A percentile compares a stretch with the other conserved stretches of the same genome.
phyloP scores from a whole-genome alignment of 169 alveolate genomes.

The Cryptosporidium ryanae region DNA sequence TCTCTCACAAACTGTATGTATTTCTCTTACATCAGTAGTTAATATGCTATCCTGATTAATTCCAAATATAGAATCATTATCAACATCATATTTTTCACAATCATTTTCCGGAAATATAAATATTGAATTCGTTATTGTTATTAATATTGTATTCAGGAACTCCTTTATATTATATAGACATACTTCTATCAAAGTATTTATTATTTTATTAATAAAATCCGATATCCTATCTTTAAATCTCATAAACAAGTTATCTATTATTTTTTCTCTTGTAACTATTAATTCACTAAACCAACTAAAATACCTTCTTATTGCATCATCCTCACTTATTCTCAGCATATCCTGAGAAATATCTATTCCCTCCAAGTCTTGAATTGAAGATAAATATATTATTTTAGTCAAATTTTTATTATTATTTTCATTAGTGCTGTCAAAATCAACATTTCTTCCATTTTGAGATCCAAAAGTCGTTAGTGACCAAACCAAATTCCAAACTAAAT shows the following conservation, averaged over 20 bases:
- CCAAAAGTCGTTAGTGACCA: slow-evolving; percentile 69
- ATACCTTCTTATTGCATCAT: slow-evolving; percentile 45
- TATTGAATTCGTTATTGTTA: slow-evolving; percentile 31
- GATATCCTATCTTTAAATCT: not conserved
- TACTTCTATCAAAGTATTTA: not conserved
- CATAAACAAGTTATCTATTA: not conserved
- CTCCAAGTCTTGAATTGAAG: slow-evolving; percentile 31
- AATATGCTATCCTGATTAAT: slow-evolving; percentile 18
- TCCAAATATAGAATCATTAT: slow-evolving; percentile 26
- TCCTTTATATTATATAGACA: slow-evolving; percentile 23
- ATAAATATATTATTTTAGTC: slow-evolving; percentile 1
- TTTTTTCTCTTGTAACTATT: not conserved
- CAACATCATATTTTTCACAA: slow-evolving; percentile 33
- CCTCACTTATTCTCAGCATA: slow-evolving; percentile 52
- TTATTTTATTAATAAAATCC: slow-evolving; percentile 15
- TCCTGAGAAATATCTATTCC: slow-evolving; percentile 6
- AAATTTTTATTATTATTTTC: not conserved
- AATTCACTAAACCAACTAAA: slow-evolving; percentile 53
- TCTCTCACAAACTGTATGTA: slow-evolving; percentile 23
- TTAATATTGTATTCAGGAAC: slow-evolving; percentile 1
- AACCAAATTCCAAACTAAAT: slow-evolving; percentile 30
- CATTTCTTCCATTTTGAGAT: slow-evolving; percentile 13
- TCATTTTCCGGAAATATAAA: slow-evolving; percentile 31
- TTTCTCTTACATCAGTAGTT: slow-evolving; percentile 36
- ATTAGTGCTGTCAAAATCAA: not conserved